Base-by-base conservation (phyloP, 139 green algal species). In the Closterium sp. region DNA sequence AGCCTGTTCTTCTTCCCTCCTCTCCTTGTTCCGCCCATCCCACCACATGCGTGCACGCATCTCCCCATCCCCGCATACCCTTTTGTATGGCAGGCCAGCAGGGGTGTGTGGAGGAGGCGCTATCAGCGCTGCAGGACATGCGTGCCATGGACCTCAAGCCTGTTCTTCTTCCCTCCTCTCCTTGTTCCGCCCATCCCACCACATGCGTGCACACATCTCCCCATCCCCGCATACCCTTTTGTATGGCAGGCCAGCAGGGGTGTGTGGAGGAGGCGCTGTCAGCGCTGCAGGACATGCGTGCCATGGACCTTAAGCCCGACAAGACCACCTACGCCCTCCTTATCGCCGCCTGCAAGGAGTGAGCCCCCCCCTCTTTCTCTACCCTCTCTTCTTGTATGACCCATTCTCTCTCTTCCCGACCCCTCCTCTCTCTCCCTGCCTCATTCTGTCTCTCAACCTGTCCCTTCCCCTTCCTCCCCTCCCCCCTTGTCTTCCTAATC, bases 281-380 rank as follows among this genome's bases (percentile, higher is more conserved):
- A 30, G 24, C 24, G 2, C 87, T 89, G 84, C 32, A 93, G 19
- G 90, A 87, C 50, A 93, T 93, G 34, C 86, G 38, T 10, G n/a
- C 11, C 86, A 73, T 73, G 50, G 50, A 73, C 31, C 22, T 89
- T 38, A 32, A 91, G 30, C 29, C 31, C 0, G n/a, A 91, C 90
- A 70, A 90, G 90, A 92, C 24, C 22, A 92, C 90, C 32, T 94
- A 94, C 88, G 32, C 42, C 42, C 73, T 93, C 86, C 91, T 94
- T 5, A 31, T 94, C 19, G 30, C 21, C 30, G 91, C 88, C 32
- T 94, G 91, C 79, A 28, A 87, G 89, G 27, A 93, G 89, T 92
- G 17, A 89, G 89, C 38, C 4, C 38, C 4, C 38, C 32, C 32
- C 32, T 3, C 32, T 38, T 3, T 45, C 38, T 4, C 32, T 84